Evolutionary conservation across 495 filamentous ascomycete species (phyloP), one percentile per base, ranked within the genome.

Genomic region (Trichocladium antarcticum): DNA sequence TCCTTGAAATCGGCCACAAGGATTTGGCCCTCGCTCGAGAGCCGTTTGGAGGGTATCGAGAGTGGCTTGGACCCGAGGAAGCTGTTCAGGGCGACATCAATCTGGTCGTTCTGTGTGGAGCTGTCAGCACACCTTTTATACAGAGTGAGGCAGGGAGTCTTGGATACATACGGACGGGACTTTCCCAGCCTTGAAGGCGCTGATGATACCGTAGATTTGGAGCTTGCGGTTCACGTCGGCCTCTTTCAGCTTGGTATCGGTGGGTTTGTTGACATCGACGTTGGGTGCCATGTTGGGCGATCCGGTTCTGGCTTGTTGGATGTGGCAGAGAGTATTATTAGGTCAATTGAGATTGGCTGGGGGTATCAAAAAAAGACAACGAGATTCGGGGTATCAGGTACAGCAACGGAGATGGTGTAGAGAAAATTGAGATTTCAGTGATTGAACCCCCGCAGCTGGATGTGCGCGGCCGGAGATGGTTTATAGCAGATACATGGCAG

Each of bases 81-180:
- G 56, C 80, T 88, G 72, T 94, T 95, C 59, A 98, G 67, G 19
- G 90, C 88, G 14, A 94, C 75, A 71, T 97, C 92, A 65, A 95
- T 94, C 72, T 98, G 92, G 53, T 89, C 84, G 68, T 98, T 98
- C 71, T 74, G 42, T 16, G 75, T 55, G 50, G 3, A 15, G 14
- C 10, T n/a, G 50, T 64, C 24, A 60, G 61, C 43, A n/a, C 43
- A 14, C 22, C 29, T 14, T 38, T 15, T 5, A 28, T 1, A 12
- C 17, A 2, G 0, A 1, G 14, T 2, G 20, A 2, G 24, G 17
- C 1, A 19, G 42, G 40, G 29, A 37, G 7, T 11, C 22, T 22
- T n/a, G 31, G 20, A 21, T 35, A 71, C 84, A 67, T 74, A 93
- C 87, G 55, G 90, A 94, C 51, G 90, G 90, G 17, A 92, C 79